A percentile compares a stretch with the other conserved stretches of the same genome.
Evolutionary conservation across 495 filamentous ascomycete species (phyloP).

Genomic region (Hypoxylon fuscum): DNA sequence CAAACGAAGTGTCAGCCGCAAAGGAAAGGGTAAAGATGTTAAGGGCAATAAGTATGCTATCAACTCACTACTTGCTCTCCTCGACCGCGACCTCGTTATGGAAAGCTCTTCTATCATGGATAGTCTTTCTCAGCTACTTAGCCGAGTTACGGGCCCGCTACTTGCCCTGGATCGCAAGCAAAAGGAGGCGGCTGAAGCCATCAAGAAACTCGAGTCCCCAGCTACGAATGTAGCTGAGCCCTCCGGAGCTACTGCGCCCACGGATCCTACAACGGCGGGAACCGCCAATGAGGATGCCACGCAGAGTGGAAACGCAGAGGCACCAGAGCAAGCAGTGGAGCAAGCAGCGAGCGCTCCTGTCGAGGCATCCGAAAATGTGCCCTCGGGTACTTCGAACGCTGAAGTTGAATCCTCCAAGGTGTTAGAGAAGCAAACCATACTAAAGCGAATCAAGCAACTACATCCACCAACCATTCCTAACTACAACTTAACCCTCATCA

Average conservation of each 20-base stretch:
- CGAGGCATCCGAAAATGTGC: slow-evolving; percentile 37
- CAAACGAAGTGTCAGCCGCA: slow-evolving; percentile 79
- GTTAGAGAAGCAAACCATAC: slow-evolving; percentile 60
- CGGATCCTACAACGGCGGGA: slow-evolving; percentile 34
- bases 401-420: slow-evolving; percentile 55
- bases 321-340: slow-evolving; percentile 12
- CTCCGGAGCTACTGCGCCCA: slow-evolving; percentile 33
- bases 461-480: slow-evolving; percentile 89
- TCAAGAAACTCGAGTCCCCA: slow-evolving; percentile 63
- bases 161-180: slow-evolving; percentile 83
- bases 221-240: slow-evolving; percentile 42
- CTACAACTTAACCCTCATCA: slow-evolving; percentile 87
- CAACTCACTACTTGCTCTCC: slow-evolving; percentile 85
- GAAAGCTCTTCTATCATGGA: slow-evolving; percentile 97
- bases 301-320: slow-evolving; percentile 3
- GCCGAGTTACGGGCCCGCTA: slow-evolving; percentile 87
- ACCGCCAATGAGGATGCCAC: slow-evolving; percentile 19
- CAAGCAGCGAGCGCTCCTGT: slow-evolving; percentile 29
- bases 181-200: slow-evolving; percentile 70
- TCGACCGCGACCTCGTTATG: slow-evolving; percentile 92
- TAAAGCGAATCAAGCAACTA: slow-evolving; percentile 77
- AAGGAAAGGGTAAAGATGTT: slow-evolving; percentile 84
- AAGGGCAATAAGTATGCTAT: slow-evolving; percentile 89
- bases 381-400: slow-evolving; percentile 26
- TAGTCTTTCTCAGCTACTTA: slow-evolving; percentile 83